A percentile compares a stretch with the other conserved stretches of the same genome.
phyloP scores from a whole-genome alignment of 1,284 basidiomycete species.

The Omphalotus olearius region DNA sequence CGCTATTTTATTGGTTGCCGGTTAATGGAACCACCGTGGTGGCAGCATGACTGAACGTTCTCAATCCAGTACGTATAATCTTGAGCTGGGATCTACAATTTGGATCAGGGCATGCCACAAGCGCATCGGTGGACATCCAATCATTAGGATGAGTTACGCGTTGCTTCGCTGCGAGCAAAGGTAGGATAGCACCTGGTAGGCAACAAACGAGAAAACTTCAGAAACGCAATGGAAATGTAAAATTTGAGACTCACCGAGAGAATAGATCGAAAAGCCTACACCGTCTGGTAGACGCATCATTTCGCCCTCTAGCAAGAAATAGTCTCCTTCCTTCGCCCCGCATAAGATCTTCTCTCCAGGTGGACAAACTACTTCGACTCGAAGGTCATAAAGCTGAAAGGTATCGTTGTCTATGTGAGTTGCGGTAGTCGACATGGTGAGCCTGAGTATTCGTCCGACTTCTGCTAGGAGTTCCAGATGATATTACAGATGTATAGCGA shows the following conservation, averaged over 20 bases:
- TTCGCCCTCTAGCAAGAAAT: conserved; percentile 58
- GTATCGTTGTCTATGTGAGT: conserved; percentile 28
- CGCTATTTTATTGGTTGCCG: not conserved
- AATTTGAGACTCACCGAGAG: conserved; percentile 37
- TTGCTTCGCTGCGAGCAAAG: conserved; percentile 62
- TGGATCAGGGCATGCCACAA: conserved; percentile 63
- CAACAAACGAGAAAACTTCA: too few species aligned
- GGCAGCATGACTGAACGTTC: conserved; percentile 50
- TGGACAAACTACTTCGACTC: conserved; percentile 55
- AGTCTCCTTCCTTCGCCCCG: conserved; percentile 58
- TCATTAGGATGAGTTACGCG: conserved; percentile 48
- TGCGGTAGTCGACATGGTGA: not conserved
- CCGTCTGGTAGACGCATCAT: conserved; percentile 54
- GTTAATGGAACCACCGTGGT: conserved; percentile 45
- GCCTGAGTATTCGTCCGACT: too few species aligned
- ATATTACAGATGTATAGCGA: too few species aligned
- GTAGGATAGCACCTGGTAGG: conserved; percentile 47
- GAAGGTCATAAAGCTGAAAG: conserved; percentile 57
- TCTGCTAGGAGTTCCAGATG: too few species aligned
- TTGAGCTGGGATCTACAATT: conserved; percentile 52
- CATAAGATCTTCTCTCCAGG: conserved; percentile 49
- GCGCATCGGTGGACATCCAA: conserved; percentile 65
- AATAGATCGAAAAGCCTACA: conserved; percentile 66
- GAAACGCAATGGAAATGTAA: too few species aligned
- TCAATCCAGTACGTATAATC: conserved; percentile 44